Conservation (phyloP, 768 basidiomycete species). For the Tephrocybe sp. region DNA sequence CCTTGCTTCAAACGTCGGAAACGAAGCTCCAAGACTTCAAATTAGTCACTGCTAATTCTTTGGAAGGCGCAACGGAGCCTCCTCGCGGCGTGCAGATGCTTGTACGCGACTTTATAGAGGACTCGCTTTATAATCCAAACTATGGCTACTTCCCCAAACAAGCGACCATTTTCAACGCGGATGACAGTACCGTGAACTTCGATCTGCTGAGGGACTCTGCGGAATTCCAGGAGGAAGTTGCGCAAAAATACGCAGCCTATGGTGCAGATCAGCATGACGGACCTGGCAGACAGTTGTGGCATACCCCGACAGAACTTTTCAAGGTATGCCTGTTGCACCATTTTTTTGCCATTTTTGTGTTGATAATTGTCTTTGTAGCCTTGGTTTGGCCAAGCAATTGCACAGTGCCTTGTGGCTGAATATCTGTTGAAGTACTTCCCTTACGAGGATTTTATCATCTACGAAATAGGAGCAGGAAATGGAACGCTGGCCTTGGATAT, state of each 20-base stretch:
- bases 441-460: conserved; percentile 92
- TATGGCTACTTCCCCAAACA: conserved; percentile 97
- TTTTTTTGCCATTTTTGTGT: conserved; percentile 5
- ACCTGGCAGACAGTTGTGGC: conserved; percentile 92
- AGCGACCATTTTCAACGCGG: conserved; percentile 81
- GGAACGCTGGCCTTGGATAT: conserved; percentile 91
- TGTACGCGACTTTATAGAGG: conserved; percentile 93
- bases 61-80: conserved; percentile 54
- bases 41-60: conserved; percentile 66
- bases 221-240: conserved; percentile 83
- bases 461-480: conserved; percentile 98
- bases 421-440: conserved; percentile 95
- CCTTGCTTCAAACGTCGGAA: conserved; percentile 51
- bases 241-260: conserved; percentile 69
- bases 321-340: conserved; percentile 54
- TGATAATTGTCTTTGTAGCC: conserved; percentile 54
- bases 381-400: conserved; percentile 90
- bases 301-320: conserved; percentile 97
- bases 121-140: conserved; percentile 93
- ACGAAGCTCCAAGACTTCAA: conserved; percentile 40
- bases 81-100: conserved; percentile 90
- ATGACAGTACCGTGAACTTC: conserved; percentile 67
- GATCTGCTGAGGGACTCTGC: conserved; percentile 56
- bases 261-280: conserved; percentile 59
- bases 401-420: conserved; percentile 83